Conservation (phyloP, 2,329 filamentous ascomycete species). For the Torrubiella hemipterigena region DNA sequence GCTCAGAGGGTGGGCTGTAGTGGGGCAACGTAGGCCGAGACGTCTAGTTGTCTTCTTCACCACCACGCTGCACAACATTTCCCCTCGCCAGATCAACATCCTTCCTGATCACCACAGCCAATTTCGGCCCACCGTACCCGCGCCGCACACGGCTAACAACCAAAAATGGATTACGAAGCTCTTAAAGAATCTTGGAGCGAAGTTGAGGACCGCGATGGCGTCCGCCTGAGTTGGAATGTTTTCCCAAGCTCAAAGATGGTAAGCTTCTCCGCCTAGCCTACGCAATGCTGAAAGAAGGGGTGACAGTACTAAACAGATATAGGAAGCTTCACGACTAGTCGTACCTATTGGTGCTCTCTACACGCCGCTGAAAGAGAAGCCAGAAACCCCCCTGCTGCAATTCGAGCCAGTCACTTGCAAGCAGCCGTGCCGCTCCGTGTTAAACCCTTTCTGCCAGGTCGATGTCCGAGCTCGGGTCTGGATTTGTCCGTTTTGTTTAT, state of each 20-base stretch:
- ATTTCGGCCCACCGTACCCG: too few species aligned
- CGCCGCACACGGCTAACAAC: too few species aligned
- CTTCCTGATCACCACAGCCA: too few species aligned
- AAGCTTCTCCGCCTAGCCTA: too few species aligned
- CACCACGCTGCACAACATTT: too few species aligned
- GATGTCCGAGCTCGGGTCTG: conserved; percentile 74
- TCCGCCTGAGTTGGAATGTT: conserved; percentile 96
- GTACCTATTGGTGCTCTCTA: conserved; percentile 95
- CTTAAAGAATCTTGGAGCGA: conserved; percentile 95
- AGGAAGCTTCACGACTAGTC: conserved; percentile 90
- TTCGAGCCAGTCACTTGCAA: conserved; percentile 98
- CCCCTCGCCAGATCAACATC: too few species aligned
- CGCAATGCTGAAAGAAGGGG: too few species aligned
- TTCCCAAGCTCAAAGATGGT: conserved; percentile 98
- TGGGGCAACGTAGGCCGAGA: too few species aligned
- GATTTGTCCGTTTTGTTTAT: conserved; percentile 84
- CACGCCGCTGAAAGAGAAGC: conserved; percentile 90
- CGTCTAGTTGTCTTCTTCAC: too few species aligned
- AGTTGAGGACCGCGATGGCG: conserved; percentile 90
- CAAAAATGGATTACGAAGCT: conserved; percentile 90
- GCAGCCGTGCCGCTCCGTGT: conserved; percentile 82
- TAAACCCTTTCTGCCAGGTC: conserved; percentile 92
- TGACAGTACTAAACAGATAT: conserved; percentile 4
- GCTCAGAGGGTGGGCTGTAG: too few species aligned
- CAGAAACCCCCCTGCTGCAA: conserved; percentile 75